A percentile compares a stretch with the other conserved stretches of the same genome.
Evolutionary conservation across 345 rosid species (phyloP).

Genomic region (Salix exigua): DNA sequence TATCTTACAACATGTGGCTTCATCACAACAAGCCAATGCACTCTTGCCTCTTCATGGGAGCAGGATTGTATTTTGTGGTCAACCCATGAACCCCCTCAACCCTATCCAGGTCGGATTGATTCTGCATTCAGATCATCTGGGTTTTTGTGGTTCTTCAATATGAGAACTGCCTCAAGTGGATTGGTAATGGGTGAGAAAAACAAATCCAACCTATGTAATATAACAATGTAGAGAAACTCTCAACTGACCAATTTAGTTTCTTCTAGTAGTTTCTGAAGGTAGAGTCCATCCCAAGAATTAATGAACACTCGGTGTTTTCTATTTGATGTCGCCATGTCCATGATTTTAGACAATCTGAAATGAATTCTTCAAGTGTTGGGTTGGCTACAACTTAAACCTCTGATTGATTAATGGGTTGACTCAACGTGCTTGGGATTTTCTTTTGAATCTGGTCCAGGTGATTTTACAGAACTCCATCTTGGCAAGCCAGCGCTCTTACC

Average conservation of each 20-base stretch:
- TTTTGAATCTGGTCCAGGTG: constrained; percentile 28
- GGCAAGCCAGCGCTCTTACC: constrained; percentile 29
- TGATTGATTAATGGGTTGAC: neutral
- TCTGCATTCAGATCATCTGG: neutral
- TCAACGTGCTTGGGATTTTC: neutral
- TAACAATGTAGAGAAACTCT: neutral
- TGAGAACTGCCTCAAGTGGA: neutral
- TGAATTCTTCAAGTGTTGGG: neutral
- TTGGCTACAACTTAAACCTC: neutral
- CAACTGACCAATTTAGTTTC: neutral
- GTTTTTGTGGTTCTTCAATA: neutral
- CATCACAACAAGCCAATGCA: neutral
- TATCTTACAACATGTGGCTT: neutral
- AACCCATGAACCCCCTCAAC: neutral
- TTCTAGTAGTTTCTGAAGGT: neutral
- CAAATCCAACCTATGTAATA: neutral
- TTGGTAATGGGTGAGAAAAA: neutral
- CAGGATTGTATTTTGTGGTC: neutral
- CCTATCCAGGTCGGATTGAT: neutral
- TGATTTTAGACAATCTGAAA: neutral
- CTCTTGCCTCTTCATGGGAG: neutral
- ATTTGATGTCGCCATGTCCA: neutral
- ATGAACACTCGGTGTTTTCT: neutral
- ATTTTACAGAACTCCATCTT: constrained; percentile 28
- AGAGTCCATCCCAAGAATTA: neutral